Evolutionary conservation across 2,329 filamentous ascomycete genomes (phyloP), one percentile per base, ranked within the genome.

Genomic region (Fusarium oligoseptatum): DNA sequence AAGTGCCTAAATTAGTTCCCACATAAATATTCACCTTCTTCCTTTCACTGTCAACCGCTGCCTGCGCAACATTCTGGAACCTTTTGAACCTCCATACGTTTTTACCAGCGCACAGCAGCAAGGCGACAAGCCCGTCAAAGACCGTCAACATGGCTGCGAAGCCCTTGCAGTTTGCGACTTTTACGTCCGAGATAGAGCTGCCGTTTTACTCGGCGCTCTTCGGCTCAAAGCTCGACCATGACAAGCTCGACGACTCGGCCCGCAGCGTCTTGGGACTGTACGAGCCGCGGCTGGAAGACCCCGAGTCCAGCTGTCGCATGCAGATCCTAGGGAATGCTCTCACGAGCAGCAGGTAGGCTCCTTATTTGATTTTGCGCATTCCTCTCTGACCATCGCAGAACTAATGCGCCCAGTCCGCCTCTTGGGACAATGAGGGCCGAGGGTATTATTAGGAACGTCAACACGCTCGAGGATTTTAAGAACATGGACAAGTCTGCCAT

Each of bases 171-270:
- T 99, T 95, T 84, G 94, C 95, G 70, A 93, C 96, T 1, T 98
- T 98, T 87, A 91, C 92, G 45, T 98, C 96, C 58, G 95, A 98
- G 84, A 95, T 98, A 80, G 97, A 99, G 82, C 88, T 98, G 50
- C 94, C 95, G 52, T 99, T 99, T 84, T 99, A 98, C 82, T 93
- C 94, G 55, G 92, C 95, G 6, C 90, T 99, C n/a, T 97, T 97
- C 69, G 91, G 93, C 7, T 93, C 93, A 76, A 99, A 99, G 85
- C 95, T 99, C 81, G 95, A 98, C 82, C 93, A 97, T 88, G 97
- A 98, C 85, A 98, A 95, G 85, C 94, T 99, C 61, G 94, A 98
- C 85, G 96, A 97, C 83, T 97, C 95, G 11, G 94, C 95, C 27
- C 93, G 96, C 52, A 92, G 93, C 70, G 89, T 98, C 3, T 88